A percentile compares a stretch with the other conserved stretches of the same genome.
These are phyloP conservation scores for Termitomyces heimii DNA, from an alignment of 768 basidiomycete species.

Conservation along the genomic window DNA sequence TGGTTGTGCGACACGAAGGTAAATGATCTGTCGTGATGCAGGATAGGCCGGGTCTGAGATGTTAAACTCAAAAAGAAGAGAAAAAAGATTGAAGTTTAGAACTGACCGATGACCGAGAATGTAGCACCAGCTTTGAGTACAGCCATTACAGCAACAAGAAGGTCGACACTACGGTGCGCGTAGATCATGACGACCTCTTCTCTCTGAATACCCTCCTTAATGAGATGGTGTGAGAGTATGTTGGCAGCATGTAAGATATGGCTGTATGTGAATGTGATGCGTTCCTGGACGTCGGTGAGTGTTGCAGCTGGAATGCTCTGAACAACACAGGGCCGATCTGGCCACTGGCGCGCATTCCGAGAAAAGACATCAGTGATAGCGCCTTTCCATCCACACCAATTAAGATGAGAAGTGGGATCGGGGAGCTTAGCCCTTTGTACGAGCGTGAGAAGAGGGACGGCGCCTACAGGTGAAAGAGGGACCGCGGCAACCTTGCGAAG, in stretches of 20 bases:
- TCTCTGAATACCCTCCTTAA: conserved; percentile 78
- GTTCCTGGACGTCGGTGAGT: conserved; percentile 40
- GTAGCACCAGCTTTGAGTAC: conserved; percentile 93
- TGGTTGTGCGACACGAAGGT: conserved; percentile 89
- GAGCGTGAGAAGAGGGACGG: conserved; percentile 74
- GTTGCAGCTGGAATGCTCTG: conserved; percentile 55
- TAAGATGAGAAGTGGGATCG: conserved; percentile 78
- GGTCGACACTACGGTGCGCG: conserved; percentile 91
- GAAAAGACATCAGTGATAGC: conserved; percentile 96
- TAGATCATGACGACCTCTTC: conserved; percentile 99
- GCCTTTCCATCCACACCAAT: conserved; percentile 98
- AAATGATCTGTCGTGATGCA: conserved; percentile 85
- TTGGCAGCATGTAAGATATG: conserved; percentile 84
- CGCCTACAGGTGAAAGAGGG: conserved; percentile 67
- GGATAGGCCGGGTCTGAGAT: conserved; percentile 91
- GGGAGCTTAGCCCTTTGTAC: conserved; percentile 69
- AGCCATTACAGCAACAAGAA: conserved; percentile 96
- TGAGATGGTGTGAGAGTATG: conserved; percentile 82
- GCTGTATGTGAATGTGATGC: conserved; percentile 66
- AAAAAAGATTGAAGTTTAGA: not conserved
- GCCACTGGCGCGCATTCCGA: conserved; percentile 71
- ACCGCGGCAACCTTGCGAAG: conserved; percentile 65
- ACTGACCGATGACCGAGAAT: conserved; percentile 92
- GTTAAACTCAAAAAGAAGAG: not conserved
- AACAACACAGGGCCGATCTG: conserved; percentile 84